Conservation (phyloP, 441 rosid species). For the Bocquillonia castaneifolia region DNA sequence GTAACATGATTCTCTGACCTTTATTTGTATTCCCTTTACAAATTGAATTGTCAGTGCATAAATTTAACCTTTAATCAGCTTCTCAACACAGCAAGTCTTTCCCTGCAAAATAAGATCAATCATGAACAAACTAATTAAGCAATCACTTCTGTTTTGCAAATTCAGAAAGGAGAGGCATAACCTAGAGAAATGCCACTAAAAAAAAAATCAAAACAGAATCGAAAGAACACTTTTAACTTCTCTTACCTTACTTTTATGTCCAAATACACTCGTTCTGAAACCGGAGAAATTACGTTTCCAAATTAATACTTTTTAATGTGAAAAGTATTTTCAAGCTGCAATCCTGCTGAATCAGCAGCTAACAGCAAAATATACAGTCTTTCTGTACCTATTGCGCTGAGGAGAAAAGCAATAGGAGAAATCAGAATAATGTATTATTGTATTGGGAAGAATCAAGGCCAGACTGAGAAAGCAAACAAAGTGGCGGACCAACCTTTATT, state of each 20-base stretch:
- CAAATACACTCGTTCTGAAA: not conserved
- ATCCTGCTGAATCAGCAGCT: conserved; percentile 6
- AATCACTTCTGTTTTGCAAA: no score
- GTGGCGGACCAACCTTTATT: conserved; percentile 32
- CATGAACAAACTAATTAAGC: no score
- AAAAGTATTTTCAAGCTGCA: not conserved
- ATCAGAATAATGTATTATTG: conserved; percentile 22
- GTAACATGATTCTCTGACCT: not conserved
- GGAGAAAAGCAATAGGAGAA: conserved; percentile 9
- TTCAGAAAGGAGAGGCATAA: no score
- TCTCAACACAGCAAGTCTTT: not conserved
- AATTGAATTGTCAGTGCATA: conserved; percentile 7
- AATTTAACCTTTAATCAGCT: conserved; percentile 5
- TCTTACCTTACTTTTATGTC: conserved; percentile 20
- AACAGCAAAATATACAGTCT: not conserved
- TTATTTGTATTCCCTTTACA: conserved; percentile 11
- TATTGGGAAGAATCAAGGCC: conserved; percentile 7
- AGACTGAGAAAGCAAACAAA: conserved; percentile 16
- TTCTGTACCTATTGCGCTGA: conserved; percentile 16
- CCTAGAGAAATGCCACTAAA: no score
- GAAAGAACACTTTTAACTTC: no score
- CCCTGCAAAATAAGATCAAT: conserved; percentile 21
- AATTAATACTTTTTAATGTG: conserved; percentile 5
- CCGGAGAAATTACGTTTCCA: conserved; percentile 5
- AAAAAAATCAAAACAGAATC: no score